Conservation (phyloP, 345 rosid species). For the Populus simonii region DNA sequence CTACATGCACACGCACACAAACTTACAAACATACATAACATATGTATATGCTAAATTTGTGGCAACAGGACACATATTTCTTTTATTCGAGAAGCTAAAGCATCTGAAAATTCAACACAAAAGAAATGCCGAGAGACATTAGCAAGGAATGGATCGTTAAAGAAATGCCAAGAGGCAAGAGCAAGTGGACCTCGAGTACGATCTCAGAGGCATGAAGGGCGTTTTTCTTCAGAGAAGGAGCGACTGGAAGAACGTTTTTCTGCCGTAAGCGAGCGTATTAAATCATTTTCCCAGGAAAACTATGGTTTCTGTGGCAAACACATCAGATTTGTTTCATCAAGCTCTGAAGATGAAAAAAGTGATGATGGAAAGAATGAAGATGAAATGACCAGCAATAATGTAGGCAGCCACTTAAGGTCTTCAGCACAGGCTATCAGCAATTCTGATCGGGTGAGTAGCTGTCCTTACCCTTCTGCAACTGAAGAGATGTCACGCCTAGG, state of each 20-base stretch:
- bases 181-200: slow-evolving; percentile 22
- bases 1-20: neutral
- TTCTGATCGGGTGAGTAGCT: slow-evolving; percentile 51
- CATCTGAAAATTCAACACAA: slow-evolving; percentile 43
- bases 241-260: slow-evolving; percentile 49
- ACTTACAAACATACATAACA: neutral
- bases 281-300: slow-evolving; percentile 53
- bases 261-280: slow-evolving; percentile 49
- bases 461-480: slow-evolving; percentile 89
- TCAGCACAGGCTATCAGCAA: slow-evolving; percentile 24
- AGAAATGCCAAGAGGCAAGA: slow-evolving; percentile 24
- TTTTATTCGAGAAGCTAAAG: slow-evolving; percentile 57
- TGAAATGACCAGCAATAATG: slow-evolving; percentile 22
- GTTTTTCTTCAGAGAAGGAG: slow-evolving; percentile 42
- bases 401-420: neutral
- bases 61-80: slow-evolving; percentile 65
- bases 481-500: slow-evolving; percentile 82
- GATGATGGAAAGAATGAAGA: slow-evolving; percentile 33
- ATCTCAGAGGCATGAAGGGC: slow-evolving; percentile 25
- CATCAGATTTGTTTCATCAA: slow-evolving; percentile 56
- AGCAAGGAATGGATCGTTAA: slow-evolving; percentile 26
- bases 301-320: slow-evolving; percentile 60
- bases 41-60: neutral
- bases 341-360: slow-evolving; percentile 51
- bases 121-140: slow-evolving; percentile 35